phyloP scores from a whole-genome alignment of 2,329 filamentous ascomycete species.

The Tricladium varicosporioides region DNA sequence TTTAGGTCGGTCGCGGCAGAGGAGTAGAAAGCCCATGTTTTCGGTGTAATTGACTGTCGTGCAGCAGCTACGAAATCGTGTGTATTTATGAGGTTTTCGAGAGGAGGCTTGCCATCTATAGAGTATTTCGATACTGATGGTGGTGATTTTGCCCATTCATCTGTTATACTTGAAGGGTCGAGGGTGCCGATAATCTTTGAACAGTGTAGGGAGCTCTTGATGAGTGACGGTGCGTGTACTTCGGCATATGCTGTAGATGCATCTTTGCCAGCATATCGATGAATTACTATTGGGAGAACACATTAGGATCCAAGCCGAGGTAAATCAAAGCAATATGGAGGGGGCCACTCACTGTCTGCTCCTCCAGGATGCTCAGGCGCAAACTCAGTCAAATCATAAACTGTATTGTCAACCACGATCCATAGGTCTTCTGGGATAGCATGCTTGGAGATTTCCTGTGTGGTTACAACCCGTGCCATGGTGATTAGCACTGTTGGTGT shows the following conservation, averaged over 20 bases:
- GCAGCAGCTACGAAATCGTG: constrained; percentile 61
- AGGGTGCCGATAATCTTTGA: constrained; percentile 50
- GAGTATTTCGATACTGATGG: constrained; percentile 29
- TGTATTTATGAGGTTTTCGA: constrained; percentile 54
- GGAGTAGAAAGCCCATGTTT: constrained; percentile 70
- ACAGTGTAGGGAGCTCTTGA: constrained; percentile 40
- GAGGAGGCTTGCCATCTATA: constrained; percentile 35
- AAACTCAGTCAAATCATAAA: constrained; percentile 68
- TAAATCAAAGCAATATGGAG: background rate
- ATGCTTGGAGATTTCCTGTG: constrained; percentile 47
- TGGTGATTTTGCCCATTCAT: constrained; percentile 45
- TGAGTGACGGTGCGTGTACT: constrained; percentile 48
- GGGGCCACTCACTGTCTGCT: constrained; percentile 43
- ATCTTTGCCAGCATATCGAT: constrained; percentile 51
- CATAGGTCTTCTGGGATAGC: constrained; percentile 53
- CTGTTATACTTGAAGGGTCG: constrained; percentile 45
- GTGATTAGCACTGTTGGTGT: background rate
- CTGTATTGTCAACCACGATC: constrained; percentile 66
- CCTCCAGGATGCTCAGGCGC: constrained; percentile 62
- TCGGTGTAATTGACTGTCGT: constrained; percentile 51
- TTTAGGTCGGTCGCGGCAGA: constrained; percentile 68
- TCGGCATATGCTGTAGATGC: constrained; percentile 51
- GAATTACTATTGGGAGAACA: constrained; percentile 39
- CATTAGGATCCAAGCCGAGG: background rate
- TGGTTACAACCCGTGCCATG: constrained; percentile 35